These are phyloP conservation scores for Rhododendron simsii DNA, from an alignment of 148 eudicot genomes.

Conservation along the genomic window DNA sequence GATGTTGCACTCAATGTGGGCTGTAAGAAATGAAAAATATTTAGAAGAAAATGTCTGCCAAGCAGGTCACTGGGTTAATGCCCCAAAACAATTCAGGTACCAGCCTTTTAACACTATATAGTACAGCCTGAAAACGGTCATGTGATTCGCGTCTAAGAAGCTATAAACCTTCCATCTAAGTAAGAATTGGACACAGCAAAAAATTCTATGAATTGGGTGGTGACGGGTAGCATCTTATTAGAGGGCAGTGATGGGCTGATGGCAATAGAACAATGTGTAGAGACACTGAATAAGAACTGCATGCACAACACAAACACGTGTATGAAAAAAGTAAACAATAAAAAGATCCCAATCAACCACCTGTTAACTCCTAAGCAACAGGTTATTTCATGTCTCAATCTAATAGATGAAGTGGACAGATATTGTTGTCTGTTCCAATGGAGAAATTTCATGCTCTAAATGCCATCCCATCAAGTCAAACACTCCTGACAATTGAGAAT, in stretches of 20 bases:
- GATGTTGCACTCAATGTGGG: slow-evolving; percentile 16
- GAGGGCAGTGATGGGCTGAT: slow-evolving; percentile 2
- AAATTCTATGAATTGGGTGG: background rate
- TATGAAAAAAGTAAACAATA: background rate
- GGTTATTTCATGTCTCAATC: background rate
- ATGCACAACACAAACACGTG: background rate
- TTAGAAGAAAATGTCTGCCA: background rate
- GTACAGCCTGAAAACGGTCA: background rate
- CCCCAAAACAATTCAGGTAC: background rate
- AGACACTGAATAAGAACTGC: background rate
- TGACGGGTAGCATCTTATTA: background rate
- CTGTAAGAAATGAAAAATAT: slow-evolving; percentile 19
- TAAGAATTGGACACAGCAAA: background rate
- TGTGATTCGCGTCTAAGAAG: background rate
- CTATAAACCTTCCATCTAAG: background rate
- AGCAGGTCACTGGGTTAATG: background rate
- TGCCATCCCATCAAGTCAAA: background rate
- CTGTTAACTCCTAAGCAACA: background rate
- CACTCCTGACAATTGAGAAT: background rate
- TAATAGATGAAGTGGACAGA: background rate
- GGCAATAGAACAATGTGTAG: background rate
- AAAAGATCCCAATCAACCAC: background rate
- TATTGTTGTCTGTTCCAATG: background rate
- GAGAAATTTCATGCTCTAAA: background rate
- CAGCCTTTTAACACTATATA: background rate